Base-by-base conservation (phyloP, 2,329 filamentous ascomycete species). In the Cladosporium sp. region DNA sequence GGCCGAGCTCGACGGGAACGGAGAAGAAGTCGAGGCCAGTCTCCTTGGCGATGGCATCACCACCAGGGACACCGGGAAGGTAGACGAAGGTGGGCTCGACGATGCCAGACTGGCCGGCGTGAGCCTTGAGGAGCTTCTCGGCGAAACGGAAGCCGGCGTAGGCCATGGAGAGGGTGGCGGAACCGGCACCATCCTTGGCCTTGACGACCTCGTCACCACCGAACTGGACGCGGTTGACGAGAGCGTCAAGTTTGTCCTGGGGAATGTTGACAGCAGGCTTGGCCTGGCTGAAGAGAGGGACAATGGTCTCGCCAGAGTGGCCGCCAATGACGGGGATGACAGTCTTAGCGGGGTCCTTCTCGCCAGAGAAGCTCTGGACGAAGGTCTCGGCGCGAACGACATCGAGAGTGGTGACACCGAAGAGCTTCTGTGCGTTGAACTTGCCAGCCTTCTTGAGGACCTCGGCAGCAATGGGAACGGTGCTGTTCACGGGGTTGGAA, bases 401-500 rank as follows among this genome's bases (percentile, higher is more conserved):
- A 77, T 99, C 94, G 69, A 99, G 88, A 51, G 94, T 97, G 73
- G 94, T 99, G 74, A 99, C 94, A 84, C 94, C 94, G 73, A 99
- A 99, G 64, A 99, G 88, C 76, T 89, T 92, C 84, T 94, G 89
- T 67, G 94, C 82, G 82, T 99, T 89, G 80, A 97, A 99, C 72
- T 96, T 91, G 69, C 87, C 87, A 75, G 92, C 92, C 69, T 84
- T 82, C 86, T 97, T 97, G 75, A 99, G 88, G 62, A 97, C 90
- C 83, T 99, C 94, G 68, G 92, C 94, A 65, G 94, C 90, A 73
- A 99, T 97, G 64, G 94, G 94, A 60, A 99, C 94, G 59, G 94
- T 99, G 55, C 92, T 96, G 88, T 99, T 99, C 78, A 99, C 94
- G 60, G 94, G 94, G 86, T 99, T 99, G 72, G 93, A 97, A 78